A percentile compares a stretch with the other conserved stretches of the same genome.
Conservation (phyloP, 2,329 filamentous ascomycete genomes). For the Tympanopsis confertula region DNA sequence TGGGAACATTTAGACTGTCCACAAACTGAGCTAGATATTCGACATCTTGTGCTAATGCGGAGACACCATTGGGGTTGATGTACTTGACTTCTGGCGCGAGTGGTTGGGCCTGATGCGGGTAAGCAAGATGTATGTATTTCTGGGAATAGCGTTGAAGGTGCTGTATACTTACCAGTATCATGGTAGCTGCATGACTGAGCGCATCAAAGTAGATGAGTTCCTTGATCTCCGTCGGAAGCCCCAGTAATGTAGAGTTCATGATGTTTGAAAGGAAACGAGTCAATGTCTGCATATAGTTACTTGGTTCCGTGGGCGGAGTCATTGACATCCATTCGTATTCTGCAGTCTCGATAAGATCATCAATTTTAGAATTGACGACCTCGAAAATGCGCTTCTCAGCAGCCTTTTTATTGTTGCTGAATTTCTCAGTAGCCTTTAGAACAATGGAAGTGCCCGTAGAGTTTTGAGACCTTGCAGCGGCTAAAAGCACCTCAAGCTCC, state of each 20-base stretch:
- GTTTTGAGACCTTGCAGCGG: slow-evolving; percentile 70
- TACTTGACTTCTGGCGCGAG: slow-evolving; percentile 68
- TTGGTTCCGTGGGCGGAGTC: slow-evolving; percentile 58
- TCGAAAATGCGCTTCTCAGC: slow-evolving; percentile 98
- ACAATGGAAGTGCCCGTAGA: slow-evolving; percentile 71
- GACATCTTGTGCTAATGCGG: slow-evolving; percentile 72
- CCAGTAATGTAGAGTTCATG: slow-evolving; percentile 87
- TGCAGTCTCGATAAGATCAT: slow-evolving; percentile 90
- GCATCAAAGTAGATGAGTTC: slow-evolving; percentile 97
- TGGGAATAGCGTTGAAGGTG: slow-evolving; percentile 6
- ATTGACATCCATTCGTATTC: slow-evolving; percentile 73
- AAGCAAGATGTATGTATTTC: slow-evolving; percentile 1
- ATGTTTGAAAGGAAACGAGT: slow-evolving; percentile 90
- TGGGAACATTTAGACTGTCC: slow-evolving; percentile 67
- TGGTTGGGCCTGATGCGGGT: slow-evolving; percentile 49
- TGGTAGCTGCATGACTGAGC: slow-evolving; percentile 76
- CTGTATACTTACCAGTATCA: slow-evolving; percentile 53
- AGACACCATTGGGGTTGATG: slow-evolving; percentile 79
- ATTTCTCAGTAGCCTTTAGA: slow-evolving; percentile 73
- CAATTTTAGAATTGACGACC: slow-evolving; percentile 95
- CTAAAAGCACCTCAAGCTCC: slow-evolving; percentile 77
- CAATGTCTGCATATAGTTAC: slow-evolving; percentile 89
- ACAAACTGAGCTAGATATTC: slow-evolving; percentile 78
- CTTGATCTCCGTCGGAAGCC: slow-evolving; percentile 90
- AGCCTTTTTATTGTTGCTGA: slow-evolving; percentile 82